Evolutionary conservation across 345 rosid species (phyloP), one percentile per base, ranked within the genome.

Genomic region (Eutrema yunnanense): DNA sequence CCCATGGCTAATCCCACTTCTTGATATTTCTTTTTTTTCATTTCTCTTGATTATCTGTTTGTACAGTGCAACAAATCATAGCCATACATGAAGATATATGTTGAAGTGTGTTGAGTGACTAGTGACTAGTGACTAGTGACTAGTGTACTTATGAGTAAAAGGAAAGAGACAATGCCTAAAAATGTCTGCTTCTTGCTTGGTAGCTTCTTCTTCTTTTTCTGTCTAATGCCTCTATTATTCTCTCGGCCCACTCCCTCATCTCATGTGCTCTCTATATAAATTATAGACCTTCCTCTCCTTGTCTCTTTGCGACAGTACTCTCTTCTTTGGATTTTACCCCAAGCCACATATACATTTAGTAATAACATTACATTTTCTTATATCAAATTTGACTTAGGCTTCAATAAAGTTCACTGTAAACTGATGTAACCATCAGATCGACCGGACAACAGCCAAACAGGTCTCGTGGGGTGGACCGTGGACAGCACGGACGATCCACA

Each of bases 401-500:
- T 64, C 42, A 56, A 29, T 46, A 38, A 55, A 10, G 30, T 48
- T 46, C 51, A 38, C 46, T 46, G 43, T 16, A 37, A 56, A 27
- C 29, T 46, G 71, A 65, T 48, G 41, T 27, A 73, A 65, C 65
- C 40, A 56, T 55, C 71, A 56, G 16, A 73, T 65, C 41, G 40
- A 46, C 13, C 36, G 37, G 49, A 42, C 62, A 8, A 63, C 46
- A 36, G 34, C 46, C 46, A 34, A 50, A 64, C 19, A 9, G 3
- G 57, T 47, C 30, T 29, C 58, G 4, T 14, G 51, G 10, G 58
- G 77, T 73, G 72, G 78, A 58, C 72, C 78, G 44, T 30, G 10
- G 78, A 73, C 72, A 65, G 66, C 72, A 56, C 36, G 29, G 51
- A 56, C 51, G 42, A 64, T 47, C 55, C 14, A 72, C 55, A 65